Evolutionary conservation across 2,329 filamentous ascomycete species (phyloP).

Genomic region (Leptographium galeiforme): DNA sequence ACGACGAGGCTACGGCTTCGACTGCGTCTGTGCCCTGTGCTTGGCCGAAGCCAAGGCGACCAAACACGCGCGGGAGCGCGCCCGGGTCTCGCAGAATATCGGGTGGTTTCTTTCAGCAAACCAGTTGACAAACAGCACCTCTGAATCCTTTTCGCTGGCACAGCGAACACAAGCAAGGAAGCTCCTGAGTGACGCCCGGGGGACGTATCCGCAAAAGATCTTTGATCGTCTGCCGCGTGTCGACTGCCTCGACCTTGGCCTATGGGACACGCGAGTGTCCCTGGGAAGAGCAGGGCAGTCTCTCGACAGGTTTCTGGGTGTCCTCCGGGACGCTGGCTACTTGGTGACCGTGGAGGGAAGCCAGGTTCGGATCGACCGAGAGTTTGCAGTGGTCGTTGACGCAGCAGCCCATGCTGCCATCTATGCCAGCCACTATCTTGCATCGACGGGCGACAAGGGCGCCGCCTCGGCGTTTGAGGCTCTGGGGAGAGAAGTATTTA

Average conservation of each 20-base stretch:
- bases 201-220: neutral
- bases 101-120: neutral
- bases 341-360: neutral
- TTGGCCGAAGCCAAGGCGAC: neutral
- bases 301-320: neutral
- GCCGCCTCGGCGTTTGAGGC: neutral
- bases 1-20: neutral
- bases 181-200: neutral
- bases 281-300: neutral
- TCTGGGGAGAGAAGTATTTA: neutral
- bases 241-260: neutral
- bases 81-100: neutral
- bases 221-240: slow-evolving; percentile 3
- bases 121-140: neutral
- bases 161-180: neutral
- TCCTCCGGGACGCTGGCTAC: slow-evolving; percentile 1
- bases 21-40: slow-evolving; percentile 2
- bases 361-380: slow-evolving; percentile 1
- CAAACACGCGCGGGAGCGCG: neutral
- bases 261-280: neutral
- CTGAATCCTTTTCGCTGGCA: neutral
- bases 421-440: neutral
- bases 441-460: neutral
- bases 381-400: neutral
- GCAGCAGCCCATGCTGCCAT: neutral